phyloP scores from a whole-genome alignment of 1,139 yeast genomes.

The Suhomyces ambrosiae region DNA sequence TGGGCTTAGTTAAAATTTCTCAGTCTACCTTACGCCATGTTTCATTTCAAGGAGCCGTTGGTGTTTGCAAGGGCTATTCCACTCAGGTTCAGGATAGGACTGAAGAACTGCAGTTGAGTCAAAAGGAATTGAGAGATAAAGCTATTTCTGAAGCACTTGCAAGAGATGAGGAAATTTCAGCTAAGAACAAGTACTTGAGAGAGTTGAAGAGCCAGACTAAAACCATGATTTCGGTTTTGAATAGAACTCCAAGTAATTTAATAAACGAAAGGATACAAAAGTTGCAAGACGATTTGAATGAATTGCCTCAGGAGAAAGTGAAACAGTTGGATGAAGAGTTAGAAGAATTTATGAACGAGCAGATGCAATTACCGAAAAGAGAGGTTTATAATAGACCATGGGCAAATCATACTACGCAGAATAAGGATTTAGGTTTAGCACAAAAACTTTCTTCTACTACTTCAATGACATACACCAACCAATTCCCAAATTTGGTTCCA shows the following conservation, averaged over 20 bases:
- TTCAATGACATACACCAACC: slow-evolving; percentile 31
- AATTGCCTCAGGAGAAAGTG: slow-evolving; percentile 36
- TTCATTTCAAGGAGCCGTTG: neutral
- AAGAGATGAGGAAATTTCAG: slow-evolving; percentile 44
- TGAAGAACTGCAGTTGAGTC: slow-evolving; percentile 18
- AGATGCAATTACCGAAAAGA: slow-evolving; percentile 37
- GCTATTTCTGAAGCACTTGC: slow-evolving; percentile 50
- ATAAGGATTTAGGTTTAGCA: slow-evolving; percentile 15
- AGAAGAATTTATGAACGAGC: slow-evolving; percentile 39
- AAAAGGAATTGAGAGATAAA: slow-evolving; percentile 40
- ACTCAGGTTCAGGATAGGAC: slow-evolving; percentile 8
- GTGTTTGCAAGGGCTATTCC: slow-evolving; percentile 9
- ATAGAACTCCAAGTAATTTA: slow-evolving; percentile 37
- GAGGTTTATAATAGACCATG: slow-evolving; percentile 42
- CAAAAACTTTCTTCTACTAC: slow-evolving; percentile 33
- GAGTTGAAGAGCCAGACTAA: slow-evolving; percentile 36
- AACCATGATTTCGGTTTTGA: slow-evolving; percentile 35
- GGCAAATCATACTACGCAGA: slow-evolving; percentile 20
- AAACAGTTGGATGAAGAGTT: slow-evolving; percentile 47
- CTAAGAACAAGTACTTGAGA: slow-evolving; percentile 39
- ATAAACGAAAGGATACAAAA: slow-evolving; percentile 33
- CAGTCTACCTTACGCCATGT: neutral
- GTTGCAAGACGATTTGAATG: slow-evolving; percentile 35
- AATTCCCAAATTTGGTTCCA: slow-evolving; percentile 45
- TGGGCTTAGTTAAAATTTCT: neutral